Evolutionary conservation across 179 eudicot species (phyloP).

Genomic region (Silene noctiflora): DNA sequence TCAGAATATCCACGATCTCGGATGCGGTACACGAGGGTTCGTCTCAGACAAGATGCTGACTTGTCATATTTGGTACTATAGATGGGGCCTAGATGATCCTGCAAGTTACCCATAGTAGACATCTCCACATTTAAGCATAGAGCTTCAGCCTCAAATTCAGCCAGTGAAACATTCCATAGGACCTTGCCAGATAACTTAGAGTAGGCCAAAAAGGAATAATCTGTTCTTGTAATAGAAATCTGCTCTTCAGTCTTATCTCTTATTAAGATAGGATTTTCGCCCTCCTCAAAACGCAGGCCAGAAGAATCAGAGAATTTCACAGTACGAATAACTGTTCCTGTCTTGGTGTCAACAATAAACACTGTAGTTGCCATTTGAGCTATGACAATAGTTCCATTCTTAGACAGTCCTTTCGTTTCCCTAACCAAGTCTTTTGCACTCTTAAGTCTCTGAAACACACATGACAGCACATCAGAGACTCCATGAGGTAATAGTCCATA

Average conservation of each 20-base stretch:
- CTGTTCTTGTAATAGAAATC: slow-evolving; percentile 55
- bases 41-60: slow-evolving; percentile 36
- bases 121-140: slow-evolving; percentile 37
- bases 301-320: slow-evolving; percentile 41
- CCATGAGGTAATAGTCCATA: neutral
- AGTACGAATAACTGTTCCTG: slow-evolving; percentile 50
- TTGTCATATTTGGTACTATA: slow-evolving; percentile 26
- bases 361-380: slow-evolving; percentile 61
- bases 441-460: slow-evolving; percentile 47
- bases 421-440: slow-evolving; percentile 55
- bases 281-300: slow-evolving; percentile 35
- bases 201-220: slow-evolving; percentile 50
- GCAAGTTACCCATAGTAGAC: slow-evolving; percentile 26
- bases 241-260: slow-evolving; percentile 33
- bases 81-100: slow-evolving; percentile 25
- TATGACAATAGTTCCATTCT: slow-evolving; percentile 48
- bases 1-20: slow-evolving; percentile 46
- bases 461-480: slow-evolving; percentile 14
- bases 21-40: slow-evolving; percentile 45
- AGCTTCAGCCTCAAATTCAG: slow-evolving; percentile 55
- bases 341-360: slow-evolving; percentile 50
- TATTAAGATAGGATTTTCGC: slow-evolving; percentile 32
- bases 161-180: slow-evolving; percentile 57
- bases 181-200: slow-evolving; percentile 45
- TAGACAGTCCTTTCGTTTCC: slow-evolving; percentile 46